A percentile compares a stretch with the other conserved stretches of the same genome.
These are phyloP conservation scores for Calonectria pseudoturangicola DNA, from an alignment of 2,329 filamentous ascomycete genomes.

Conservation along the genomic window DNA sequence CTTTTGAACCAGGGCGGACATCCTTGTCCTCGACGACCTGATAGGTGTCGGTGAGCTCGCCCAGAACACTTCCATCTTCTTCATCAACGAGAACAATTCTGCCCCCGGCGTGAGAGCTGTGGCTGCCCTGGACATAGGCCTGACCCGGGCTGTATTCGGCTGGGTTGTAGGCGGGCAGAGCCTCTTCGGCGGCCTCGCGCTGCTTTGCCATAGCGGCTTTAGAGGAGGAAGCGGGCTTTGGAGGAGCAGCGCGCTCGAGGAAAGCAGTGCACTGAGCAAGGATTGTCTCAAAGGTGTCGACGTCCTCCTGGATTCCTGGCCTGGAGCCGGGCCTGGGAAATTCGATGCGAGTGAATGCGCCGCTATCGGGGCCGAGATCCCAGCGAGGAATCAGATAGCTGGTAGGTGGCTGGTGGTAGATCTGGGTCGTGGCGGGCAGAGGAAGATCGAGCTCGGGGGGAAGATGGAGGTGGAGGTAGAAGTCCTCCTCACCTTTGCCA, in stretches of 20 bases:
- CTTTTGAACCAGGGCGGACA: conserved; percentile 92
- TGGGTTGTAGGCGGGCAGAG: conserved; percentile 84
- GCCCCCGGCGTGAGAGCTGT: conserved; percentile 72
- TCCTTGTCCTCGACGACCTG: conserved; percentile 85
- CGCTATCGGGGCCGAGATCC: conserved; percentile 91
- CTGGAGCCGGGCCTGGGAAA: conserved; percentile 86
- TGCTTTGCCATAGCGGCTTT: conserved; percentile 64
- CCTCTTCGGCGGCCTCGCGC: conserved; percentile 64
- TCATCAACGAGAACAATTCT: conserved; percentile 96
- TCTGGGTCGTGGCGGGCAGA: conserved; percentile 94
- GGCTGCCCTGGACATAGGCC: conserved; percentile 80
- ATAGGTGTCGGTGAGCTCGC: conserved; percentile 89
- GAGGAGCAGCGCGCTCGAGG: conserved; percentile 86
- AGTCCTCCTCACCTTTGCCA: conserved; percentile 87
- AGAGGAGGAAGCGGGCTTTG: conserved; percentile 61
- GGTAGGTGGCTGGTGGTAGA: conserved; percentile 94
- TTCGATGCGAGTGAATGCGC: conserved; percentile 94
- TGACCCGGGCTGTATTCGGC: conserved; percentile 86
- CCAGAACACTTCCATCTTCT: conserved; percentile 95
- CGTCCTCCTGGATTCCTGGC: conserved; percentile 88
- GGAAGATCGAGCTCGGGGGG: conserved; percentile 96
- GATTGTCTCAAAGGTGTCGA: conserved; percentile 98
- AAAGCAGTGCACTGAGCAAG: conserved; percentile 98
- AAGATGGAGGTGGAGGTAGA: conserved; percentile 96
- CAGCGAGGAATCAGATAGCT: conserved; percentile 97